These are phyloP conservation scores for Protomyces lactucae-debilis DNA, from an alignment of 1,139 yeast genomes.

Conservation along the genomic window DNA sequence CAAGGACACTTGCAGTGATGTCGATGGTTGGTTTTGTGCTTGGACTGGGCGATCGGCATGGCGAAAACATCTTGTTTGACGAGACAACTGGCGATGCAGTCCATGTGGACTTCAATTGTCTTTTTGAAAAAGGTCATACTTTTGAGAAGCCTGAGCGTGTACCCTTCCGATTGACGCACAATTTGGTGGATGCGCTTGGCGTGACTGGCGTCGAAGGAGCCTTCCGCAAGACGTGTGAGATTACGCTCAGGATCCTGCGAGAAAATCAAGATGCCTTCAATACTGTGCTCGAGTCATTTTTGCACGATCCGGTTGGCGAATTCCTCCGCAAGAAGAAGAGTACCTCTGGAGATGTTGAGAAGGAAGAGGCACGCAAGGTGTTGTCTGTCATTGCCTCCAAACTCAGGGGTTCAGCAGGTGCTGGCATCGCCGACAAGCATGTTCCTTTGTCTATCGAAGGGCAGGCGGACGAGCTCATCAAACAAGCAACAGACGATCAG, in stretches of 20 bases:
- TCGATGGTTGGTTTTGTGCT: slow-evolving; percentile 87
- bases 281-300: slow-evolving; percentile 86
- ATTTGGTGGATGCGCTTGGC: slow-evolving; percentile 88
- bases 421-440: slow-evolving; percentile 54
- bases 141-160: slow-evolving; percentile 83
- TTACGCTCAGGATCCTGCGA: slow-evolving; percentile 67
- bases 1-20: slow-evolving; percentile 89
- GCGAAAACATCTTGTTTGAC: slow-evolving; percentile 78
- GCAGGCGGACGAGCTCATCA: slow-evolving; percentile 83
- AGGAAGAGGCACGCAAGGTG: slow-evolving; percentile 44
- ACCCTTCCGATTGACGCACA: slow-evolving; percentile 85
- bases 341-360: slow-evolving; percentile 32
- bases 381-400: slow-evolving; percentile 70
- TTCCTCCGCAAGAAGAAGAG: slow-evolving; percentile 38
- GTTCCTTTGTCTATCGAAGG: slow-evolving; percentile 86
- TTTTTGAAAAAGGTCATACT: slow-evolving; percentile 62
- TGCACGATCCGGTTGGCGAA: slow-evolving; percentile 85
- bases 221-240: slow-evolving; percentile 80
- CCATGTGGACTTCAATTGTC: slow-evolving; percentile 95
- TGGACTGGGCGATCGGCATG: slow-evolving; percentile 86
- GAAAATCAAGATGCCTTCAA: slow-evolving; percentile 80
- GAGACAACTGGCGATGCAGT: slow-evolving; percentile 71
- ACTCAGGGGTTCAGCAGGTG: slow-evolving; percentile 71
- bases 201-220: slow-evolving; percentile 82
- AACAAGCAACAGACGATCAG: slow-evolving; percentile 70